A percentile compares a stretch with the other conserved stretches of the same genome.
Evolutionary conservation across 1,139 yeast species (phyloP).

Genomic region (Ogataea hybrid): DNA sequence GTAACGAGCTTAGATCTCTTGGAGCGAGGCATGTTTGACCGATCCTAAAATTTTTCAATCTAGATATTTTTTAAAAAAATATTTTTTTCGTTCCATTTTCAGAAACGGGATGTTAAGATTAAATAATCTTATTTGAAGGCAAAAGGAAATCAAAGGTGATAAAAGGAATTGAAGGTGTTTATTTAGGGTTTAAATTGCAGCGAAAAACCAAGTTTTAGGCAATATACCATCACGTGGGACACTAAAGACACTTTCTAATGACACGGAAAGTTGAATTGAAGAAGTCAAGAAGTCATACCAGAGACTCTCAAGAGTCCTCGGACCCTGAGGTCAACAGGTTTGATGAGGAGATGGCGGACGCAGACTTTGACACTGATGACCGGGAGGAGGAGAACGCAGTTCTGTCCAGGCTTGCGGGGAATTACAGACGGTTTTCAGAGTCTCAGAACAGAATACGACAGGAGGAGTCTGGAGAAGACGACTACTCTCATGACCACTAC

Average conservation of each 20-base stretch:
- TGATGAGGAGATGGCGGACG: constrained; percentile 25
- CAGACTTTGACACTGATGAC: constrained; percentile 13
- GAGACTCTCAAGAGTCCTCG: constrained; percentile 3
- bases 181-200: background rate
- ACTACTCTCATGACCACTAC: background rate
- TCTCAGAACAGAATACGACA: constrained; percentile 24
- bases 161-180: constrained; percentile 4
- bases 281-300: constrained; percentile 5
- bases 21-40: constrained; percentile 79
- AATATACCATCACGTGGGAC: background rate
- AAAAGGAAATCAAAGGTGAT: constrained; percentile 11
- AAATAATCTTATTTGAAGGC: constrained; percentile 7
- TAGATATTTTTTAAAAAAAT: constrained; percentile 6
- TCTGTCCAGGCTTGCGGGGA: constrained; percentile 28
- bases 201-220: too few species aligned
- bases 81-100: constrained; percentile 14
- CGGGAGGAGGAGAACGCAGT: constrained; percentile 28
- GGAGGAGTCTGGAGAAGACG: constrained; percentile 20
- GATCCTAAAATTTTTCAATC: constrained; percentile 9
- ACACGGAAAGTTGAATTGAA: constrained; percentile 1
- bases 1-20: constrained; percentile 92
- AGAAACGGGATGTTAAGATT: constrained; percentile 12
- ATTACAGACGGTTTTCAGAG: constrained; percentile 31
- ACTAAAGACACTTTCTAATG: constrained; percentile 1
- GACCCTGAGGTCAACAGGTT: constrained; percentile 4